A percentile compares a stretch with the other conserved stretches of the same genome.
Evolutionary conservation across 202 grass and related monocot species (phyloP).

Genomic region (Cymbopogon flexuosus): DNA sequence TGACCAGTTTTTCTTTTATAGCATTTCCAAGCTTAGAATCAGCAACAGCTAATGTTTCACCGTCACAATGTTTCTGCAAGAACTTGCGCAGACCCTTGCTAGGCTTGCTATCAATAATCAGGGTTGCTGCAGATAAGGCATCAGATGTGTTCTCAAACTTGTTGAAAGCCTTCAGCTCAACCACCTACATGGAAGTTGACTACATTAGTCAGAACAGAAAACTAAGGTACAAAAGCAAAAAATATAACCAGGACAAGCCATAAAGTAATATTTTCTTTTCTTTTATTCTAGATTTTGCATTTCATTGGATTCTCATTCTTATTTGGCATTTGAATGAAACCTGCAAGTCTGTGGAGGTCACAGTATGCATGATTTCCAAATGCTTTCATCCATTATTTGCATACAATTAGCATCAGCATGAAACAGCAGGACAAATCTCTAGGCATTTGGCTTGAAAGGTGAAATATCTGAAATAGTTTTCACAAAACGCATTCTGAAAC

Average conservation of each 20-base stretch:
- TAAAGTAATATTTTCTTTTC: not conserved
- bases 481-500: not conserved
- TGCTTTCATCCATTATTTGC: not conserved
- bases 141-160: slow-evolving; percentile 86
- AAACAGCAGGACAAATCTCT: not conserved
- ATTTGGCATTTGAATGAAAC: not conserved
- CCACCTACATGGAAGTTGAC: slow-evolving; percentile 50
- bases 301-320: not conserved
- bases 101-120: slow-evolving; percentile 83
- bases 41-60: slow-evolving; percentile 79
- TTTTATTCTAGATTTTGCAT: not conserved
- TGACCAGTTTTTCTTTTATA: slow-evolving; percentile 81
- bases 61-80: slow-evolving; percentile 63
- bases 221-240: not conserved
- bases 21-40: slow-evolving; percentile 80
- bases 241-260: not conserved
- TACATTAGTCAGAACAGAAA: not conserved
- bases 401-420: not conserved
- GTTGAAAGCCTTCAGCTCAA: slow-evolving; percentile 80
- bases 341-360: not conserved
- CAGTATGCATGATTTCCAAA: not conserved
- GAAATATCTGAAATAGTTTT: not conserved
- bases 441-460: not conserved
- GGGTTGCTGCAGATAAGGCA: slow-evolving; percentile 60
- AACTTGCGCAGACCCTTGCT: slow-evolving; percentile 82